Percentiles rank a stretch among this genome's conserved stretches.
phyloP scores from a whole-genome alignment of 148 eudicot species.

The Rhododendron griersonianum region DNA sequence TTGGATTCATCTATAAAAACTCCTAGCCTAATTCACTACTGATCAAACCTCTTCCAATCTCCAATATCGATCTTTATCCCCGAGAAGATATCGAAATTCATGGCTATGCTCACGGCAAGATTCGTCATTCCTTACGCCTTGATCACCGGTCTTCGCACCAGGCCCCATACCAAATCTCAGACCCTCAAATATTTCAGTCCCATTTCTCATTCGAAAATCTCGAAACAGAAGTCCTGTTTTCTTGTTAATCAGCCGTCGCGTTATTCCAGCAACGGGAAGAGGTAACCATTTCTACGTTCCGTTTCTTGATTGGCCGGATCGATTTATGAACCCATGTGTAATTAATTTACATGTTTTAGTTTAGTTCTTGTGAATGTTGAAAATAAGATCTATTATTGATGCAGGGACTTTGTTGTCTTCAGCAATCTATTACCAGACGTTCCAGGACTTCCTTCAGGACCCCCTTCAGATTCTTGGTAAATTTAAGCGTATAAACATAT shows the following conservation, averaged over 20 bases:
- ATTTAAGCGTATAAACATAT: no score
- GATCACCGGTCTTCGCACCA: not conserved
- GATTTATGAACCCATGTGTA: not conserved
- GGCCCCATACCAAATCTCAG: not conserved
- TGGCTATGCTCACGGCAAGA: not conserved
- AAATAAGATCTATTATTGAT: not conserved
- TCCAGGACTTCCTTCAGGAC: no score
- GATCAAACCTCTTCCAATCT: not conserved
- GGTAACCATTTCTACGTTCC: not conserved
- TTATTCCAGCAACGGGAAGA: not conserved
- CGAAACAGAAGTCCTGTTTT: not conserved
- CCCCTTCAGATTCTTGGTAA: no score
- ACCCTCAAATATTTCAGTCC: not conserved
- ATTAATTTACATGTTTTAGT: not conserved
- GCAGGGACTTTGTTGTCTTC: constrained; percentile 9
- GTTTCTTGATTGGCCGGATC: not conserved
- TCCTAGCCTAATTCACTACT: not conserved
- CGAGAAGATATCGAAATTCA: not conserved
- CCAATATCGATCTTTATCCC: not conserved
- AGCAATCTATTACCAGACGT: not conserved
- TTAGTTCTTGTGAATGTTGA: not conserved
- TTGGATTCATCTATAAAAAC: not conserved
- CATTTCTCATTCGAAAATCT: not conserved
- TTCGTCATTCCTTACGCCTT: not conserved
- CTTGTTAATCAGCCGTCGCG: not conserved